Conservation (phyloP, 495 filamentous ascomycete genomes). For the Hypoxylon lienhwacheense region DNA sequence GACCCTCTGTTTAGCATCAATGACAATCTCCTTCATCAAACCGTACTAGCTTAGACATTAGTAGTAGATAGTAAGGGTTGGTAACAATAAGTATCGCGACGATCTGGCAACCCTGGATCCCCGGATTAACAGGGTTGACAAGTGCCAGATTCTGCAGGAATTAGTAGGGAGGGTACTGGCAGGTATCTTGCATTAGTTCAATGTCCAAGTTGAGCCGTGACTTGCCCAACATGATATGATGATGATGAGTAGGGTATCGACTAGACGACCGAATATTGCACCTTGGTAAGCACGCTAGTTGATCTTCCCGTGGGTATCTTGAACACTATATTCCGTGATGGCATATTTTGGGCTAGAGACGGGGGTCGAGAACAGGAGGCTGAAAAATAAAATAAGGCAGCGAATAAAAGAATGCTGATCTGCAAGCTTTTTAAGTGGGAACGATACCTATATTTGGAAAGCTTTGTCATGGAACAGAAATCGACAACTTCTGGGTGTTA, state of each 20-base stretch:
- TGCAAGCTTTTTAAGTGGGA: not conserved
- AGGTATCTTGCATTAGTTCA: not conserved
- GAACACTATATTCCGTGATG: not conserved
- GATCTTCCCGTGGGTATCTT: not conserved
- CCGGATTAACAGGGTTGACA: no score
- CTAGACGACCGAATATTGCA: constrained; percentile 2
- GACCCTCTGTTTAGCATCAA: constrained; percentile 4
- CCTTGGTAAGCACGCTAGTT: not conserved
- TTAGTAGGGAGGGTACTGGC: not conserved
- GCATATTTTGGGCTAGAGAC: not conserved
- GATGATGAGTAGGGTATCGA: no score
- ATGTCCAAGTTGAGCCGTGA: not conserved
- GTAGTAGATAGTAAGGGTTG: constrained; percentile 7
- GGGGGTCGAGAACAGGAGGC: constrained; percentile 1
- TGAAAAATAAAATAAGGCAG: constrained; percentile 2
- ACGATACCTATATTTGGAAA: constrained; percentile 34
- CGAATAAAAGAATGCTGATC: not conserved
- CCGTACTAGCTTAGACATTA: no score
- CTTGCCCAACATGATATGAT: constrained; percentile 1
- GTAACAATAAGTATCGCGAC: constrained; percentile 4
- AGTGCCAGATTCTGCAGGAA: not conserved
- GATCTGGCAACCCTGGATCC: constrained; percentile 1
- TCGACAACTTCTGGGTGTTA: constrained; percentile 4
- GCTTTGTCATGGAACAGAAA: constrained; percentile 22
- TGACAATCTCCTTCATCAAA: no score